phyloP scores from a whole-genome alignment of 495 filamentous ascomycete genomes.

The Daldinia caldariorum region DNA sequence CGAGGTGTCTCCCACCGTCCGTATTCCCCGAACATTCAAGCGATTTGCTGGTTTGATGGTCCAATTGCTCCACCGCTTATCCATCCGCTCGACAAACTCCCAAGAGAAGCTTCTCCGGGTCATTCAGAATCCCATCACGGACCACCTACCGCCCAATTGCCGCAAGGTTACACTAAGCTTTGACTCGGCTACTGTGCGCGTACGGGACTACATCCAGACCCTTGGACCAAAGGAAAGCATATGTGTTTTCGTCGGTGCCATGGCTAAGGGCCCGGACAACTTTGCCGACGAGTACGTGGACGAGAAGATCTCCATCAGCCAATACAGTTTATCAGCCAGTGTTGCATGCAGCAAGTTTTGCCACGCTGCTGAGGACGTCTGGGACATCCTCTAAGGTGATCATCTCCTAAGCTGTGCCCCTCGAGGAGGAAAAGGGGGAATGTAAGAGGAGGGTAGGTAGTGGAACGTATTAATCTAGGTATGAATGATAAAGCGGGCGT shows the following conservation, averaged over 20 bases:
- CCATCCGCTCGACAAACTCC: constrained; percentile 93
- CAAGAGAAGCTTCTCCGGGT: constrained; percentile 98
- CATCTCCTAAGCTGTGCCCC: constrained; percentile 15
- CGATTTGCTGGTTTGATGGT: constrained; percentile 99
- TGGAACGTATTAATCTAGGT: constrained; percentile 38
- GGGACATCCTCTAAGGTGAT: constrained; percentile 80
- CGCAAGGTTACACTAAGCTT: constrained; percentile 96
- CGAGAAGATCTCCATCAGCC: constrained; percentile 97
- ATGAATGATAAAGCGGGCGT: constrained; percentile 40
- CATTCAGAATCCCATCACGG: constrained; percentile 96
- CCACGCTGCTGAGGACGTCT: constrained; percentile 95
- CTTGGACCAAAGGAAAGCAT: constrained; percentile 87
- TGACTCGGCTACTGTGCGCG: constrained; percentile 85
- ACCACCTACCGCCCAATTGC: constrained; percentile 96
- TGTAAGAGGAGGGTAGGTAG: constrained; percentile 35
- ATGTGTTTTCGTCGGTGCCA: constrained; percentile 96
- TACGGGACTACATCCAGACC: constrained; percentile 84
- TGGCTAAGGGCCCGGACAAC: constrained; percentile 95
- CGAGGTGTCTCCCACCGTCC: constrained; percentile 95
- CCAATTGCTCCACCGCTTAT: constrained; percentile 94
- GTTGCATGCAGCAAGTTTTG: constrained; percentile 99
- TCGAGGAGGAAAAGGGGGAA: constrained; percentile 31
- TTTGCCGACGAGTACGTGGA: constrained; percentile 96
- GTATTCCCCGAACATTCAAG: constrained; percentile 98
- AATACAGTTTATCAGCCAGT: constrained; percentile 94